Percentiles rank a stretch among this genome's conserved stretches.
phyloP scores from a whole-genome alignment of 2,329 filamentous ascomycete species.

The Zalaria obscura region DNA sequence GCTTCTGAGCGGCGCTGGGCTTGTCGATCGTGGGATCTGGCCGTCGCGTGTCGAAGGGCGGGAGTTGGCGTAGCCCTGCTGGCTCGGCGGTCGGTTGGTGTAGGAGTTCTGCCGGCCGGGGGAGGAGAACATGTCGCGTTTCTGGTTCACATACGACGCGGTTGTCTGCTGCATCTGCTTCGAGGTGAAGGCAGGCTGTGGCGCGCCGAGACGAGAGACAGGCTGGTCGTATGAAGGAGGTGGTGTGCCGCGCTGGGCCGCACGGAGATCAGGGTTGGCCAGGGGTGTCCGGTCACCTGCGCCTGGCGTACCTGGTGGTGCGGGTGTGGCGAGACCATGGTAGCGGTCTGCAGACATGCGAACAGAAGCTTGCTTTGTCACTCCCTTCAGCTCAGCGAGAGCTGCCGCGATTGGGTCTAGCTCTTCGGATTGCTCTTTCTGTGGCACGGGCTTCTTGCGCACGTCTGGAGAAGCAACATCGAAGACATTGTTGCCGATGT shows the following conservation, averaged over 20 bases:
- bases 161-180: slow-evolving; percentile 93
- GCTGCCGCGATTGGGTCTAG: slow-evolving; percentile 83
- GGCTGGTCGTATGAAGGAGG: slow-evolving; percentile 76
- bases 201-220: slow-evolving; percentile 69
- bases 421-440: slow-evolving; percentile 37
- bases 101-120: slow-evolving; percentile 2
- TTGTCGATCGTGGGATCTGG: slow-evolving; percentile 36
- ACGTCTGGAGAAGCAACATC: slow-evolving; percentile 68
- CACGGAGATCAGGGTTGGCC: slow-evolving; percentile 30
- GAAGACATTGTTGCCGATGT: slow-evolving; percentile 92
- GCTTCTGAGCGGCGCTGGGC: slow-evolving; percentile 51
- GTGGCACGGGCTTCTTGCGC: slow-evolving; percentile 22
- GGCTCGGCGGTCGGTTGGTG: slow-evolving; percentile 14
- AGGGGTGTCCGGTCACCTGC: slow-evolving; percentile 23
- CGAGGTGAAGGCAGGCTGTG: slow-evolving; percentile 81
- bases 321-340: slow-evolving; percentile 80
- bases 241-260: slow-evolving; percentile 57
- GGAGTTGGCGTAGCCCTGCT: slow-evolving; percentile 18
- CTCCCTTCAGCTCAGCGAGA: slow-evolving; percentile 80
- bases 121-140: slow-evolving; percentile 58
- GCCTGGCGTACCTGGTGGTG: slow-evolving; percentile 27
- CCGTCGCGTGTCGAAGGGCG: slow-evolving; percentile 46
- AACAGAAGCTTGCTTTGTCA: slow-evolving; percentile 63
- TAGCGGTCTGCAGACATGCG: slow-evolving; percentile 94
- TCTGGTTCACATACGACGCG: slow-evolving; percentile 73